These are phyloP conservation scores for Erysiphe neolycopersici DNA, from an alignment of 2,329 filamentous ascomycete species.

Conservation along the genomic window DNA sequence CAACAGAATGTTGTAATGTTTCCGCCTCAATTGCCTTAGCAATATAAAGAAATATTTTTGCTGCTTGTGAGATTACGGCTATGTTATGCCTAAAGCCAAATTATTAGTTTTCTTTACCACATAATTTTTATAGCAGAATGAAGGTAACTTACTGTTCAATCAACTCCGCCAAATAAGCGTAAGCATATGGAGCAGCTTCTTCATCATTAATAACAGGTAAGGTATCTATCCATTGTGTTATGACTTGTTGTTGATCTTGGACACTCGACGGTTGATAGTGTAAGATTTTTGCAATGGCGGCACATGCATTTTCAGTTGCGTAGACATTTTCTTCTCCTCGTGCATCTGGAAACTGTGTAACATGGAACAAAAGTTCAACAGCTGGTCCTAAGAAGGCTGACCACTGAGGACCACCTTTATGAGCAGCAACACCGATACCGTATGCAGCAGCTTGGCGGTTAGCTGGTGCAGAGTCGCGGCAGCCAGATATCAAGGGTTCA, in stretches of 20 bases:
- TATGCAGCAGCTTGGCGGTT: conserved; percentile 93
- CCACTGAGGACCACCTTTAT: conserved; percentile 72
- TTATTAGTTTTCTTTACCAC: conserved; percentile 6
- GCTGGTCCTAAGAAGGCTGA: conserved; percentile 61
- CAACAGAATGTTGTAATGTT: conserved; percentile 64
- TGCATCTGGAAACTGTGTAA: conserved; percentile 54
- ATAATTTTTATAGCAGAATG: background rate
- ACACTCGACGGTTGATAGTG: conserved; percentile 67
- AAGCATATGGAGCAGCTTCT: conserved; percentile 88
- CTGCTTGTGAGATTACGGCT: conserved; percentile 47
- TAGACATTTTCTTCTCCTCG: conserved; percentile 85
- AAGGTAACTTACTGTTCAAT: conserved; percentile 62
- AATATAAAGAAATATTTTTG: conserved; percentile 62
- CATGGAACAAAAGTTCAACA: conserved; percentile 61
- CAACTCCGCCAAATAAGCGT: conserved; percentile 69
- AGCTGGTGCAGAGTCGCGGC: conserved; percentile 62
- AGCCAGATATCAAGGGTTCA: conserved; percentile 62
- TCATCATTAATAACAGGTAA: conserved; percentile 86
- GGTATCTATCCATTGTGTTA: conserved; percentile 70
- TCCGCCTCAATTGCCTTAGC: conserved; percentile 76
- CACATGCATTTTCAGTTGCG: conserved; percentile 90
- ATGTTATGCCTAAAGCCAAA: conserved; percentile 47
- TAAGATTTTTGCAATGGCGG: conserved; percentile 87
- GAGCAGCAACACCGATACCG: conserved; percentile 81
- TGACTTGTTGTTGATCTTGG: conserved; percentile 45